phyloP scores from a whole-genome alignment of 306 rosid species.

The Alnus glutinosa region DNA sequence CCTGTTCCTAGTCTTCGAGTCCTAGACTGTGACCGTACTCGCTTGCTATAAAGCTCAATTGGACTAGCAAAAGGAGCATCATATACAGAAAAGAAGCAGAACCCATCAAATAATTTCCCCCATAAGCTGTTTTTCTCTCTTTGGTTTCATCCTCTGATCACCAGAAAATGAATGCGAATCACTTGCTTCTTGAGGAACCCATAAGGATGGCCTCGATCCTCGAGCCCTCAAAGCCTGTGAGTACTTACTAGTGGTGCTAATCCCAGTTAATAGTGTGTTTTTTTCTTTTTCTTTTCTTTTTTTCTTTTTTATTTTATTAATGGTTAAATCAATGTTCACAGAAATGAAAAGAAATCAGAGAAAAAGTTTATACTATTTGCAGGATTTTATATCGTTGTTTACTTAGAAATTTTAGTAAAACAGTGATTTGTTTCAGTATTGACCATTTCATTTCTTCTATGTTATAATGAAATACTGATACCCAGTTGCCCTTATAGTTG shows the following conservation, averaged over 20 bases:
- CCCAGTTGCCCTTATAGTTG: too few species aligned
- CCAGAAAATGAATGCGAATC: constrained; percentile 54
- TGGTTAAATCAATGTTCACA: too few species aligned
- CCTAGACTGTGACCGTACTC: not conserved
- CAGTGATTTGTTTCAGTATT: too few species aligned
- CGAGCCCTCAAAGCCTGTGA: constrained; percentile 80
- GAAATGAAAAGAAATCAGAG: too few species aligned
- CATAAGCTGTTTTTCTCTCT: not conserved
- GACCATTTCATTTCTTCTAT: too few species aligned
- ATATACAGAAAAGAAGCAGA: too few species aligned
- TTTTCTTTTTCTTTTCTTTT: not conserved
- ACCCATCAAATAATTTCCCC: not conserved
- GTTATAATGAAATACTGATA: too few species aligned
- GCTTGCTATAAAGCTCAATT: not conserved
- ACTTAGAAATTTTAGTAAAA: too few species aligned
- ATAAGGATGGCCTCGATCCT: constrained; percentile 79
- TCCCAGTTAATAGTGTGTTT: not conserved
- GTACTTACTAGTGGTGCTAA: constrained; percentile 12
- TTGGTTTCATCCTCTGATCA: not conserved
- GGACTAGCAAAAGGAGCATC: too few species aligned
- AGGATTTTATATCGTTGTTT: too few species aligned
- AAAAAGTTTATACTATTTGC: too few species aligned
- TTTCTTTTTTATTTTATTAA: not conserved
- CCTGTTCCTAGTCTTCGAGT: not conserved
- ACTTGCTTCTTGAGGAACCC: constrained; percentile 81